Percentiles rank a stretch among this genome's conserved stretches.
phyloP scores from a whole-genome alignment of 164 flowering plant species.

The Pachysandra terminalis region DNA sequence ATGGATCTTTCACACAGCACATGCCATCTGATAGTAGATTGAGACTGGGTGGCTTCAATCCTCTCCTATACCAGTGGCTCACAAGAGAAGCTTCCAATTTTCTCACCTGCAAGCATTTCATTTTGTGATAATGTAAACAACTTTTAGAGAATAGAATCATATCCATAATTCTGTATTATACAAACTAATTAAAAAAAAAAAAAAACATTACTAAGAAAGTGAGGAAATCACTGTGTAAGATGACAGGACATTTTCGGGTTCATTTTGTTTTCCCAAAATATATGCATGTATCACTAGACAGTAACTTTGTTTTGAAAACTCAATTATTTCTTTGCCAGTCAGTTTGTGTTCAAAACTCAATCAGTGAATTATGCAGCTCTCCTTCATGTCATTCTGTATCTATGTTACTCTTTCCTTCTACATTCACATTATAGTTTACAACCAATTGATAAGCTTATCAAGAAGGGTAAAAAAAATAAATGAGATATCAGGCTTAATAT shows the following conservation, averaged over 20 bases:
- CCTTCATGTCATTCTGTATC: no score
- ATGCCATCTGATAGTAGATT: slow-evolving; percentile 38
- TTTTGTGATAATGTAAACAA: background rate
- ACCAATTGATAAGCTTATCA: no score
- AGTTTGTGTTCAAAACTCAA: no score
- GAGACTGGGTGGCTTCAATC: slow-evolving; percentile 46
- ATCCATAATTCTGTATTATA: no score
- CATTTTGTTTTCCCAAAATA: background rate
- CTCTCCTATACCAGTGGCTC: slow-evolving; percentile 38
- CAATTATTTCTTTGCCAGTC: no score
- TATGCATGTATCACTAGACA: no score
- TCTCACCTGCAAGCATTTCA: slow-evolving; percentile 48
- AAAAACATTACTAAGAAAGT: background rate
- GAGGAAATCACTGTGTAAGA: background rate
- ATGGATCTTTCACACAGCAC: background rate
- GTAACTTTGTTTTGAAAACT: no score
- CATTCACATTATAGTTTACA: no score
- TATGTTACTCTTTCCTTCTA: no score
- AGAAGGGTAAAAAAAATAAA: no score
- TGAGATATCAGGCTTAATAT: no score
- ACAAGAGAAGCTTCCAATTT: slow-evolving; percentile 48
- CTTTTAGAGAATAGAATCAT: background rate
- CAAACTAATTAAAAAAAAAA: background rate
- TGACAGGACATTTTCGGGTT: background rate
- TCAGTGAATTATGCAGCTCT: no score